Conservation (phyloP, 768 basidiomycete genomes). For the Lentinula sp. region DNA sequence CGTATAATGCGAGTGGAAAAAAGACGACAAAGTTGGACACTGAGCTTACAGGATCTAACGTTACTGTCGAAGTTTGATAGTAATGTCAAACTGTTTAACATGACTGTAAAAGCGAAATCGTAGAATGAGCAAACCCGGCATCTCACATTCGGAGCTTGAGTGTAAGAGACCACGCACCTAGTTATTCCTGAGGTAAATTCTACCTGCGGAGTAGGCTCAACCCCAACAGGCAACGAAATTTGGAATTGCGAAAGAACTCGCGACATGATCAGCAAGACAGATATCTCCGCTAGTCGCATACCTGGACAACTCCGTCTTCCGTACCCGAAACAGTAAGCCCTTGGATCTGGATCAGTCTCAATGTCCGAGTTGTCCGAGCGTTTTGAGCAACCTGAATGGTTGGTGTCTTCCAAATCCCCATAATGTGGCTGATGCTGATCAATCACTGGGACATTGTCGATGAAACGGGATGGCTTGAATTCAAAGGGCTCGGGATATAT, state of each 20-base stretch:
- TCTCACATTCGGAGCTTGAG: neutral
- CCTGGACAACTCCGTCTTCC: constrained; percentile 28
- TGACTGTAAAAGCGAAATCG: constrained; percentile 7
- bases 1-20: too few relatives aligned
- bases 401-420: neutral
- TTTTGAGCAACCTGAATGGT: neutral
- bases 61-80: constrained; percentile 4
- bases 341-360: constrained; percentile 23
- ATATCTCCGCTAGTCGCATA: constrained; percentile 24
- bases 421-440: neutral
- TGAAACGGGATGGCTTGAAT: constrained; percentile 34
- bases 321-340: constrained; percentile 25
- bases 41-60: too few relatives aligned
- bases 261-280: constrained; percentile 25
- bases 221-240: constrained; percentile 16
- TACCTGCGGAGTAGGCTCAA: constrained; percentile 9
- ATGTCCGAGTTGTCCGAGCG: neutral
- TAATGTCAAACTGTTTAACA: constrained; percentile 13
- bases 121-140: neutral
- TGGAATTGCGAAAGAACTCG: constrained; percentile 22
- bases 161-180: constrained; percentile 15
- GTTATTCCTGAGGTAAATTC: constrained; percentile 25
- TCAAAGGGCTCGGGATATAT: constrained; percentile 32
- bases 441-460: neutral
- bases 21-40: too few relatives aligned